Conservation (phyloP, 2,329 filamentous ascomycete species). For the Chaetothyriales sp. region DNA sequence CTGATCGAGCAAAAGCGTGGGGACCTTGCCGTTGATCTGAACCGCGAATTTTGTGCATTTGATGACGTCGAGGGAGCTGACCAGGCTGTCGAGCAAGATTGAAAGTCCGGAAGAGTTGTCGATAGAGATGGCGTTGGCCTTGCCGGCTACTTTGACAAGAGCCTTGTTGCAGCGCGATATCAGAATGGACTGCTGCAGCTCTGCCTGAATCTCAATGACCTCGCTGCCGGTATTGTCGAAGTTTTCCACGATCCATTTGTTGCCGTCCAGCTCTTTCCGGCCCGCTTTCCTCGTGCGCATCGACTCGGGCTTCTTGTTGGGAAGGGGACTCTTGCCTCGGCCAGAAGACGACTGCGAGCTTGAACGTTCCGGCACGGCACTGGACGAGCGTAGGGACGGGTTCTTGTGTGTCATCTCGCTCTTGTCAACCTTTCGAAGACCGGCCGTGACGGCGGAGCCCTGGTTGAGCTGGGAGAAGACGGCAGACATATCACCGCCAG, state of each 20-base stretch:
- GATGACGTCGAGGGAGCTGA: slow-evolving; percentile 86
- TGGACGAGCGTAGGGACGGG: slow-evolving; percentile 62
- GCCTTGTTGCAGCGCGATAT: slow-evolving; percentile 86
- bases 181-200: slow-evolving; percentile 75
- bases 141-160: slow-evolving; percentile 77
- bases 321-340: slow-evolving; percentile 71
- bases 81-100: slow-evolving; percentile 75
- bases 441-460: slow-evolving; percentile 74
- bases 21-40: slow-evolving; percentile 75
- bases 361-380: slow-evolving; percentile 51
- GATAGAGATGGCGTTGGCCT: slow-evolving; percentile 91
- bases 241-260: slow-evolving; percentile 95
- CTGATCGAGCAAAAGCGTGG: slow-evolving; percentile 82
- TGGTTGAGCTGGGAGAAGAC: slow-evolving; percentile 89
- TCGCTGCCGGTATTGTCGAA: slow-evolving; percentile 59
- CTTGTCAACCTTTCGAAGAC: slow-evolving; percentile 83
- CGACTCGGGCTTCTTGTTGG: slow-evolving; percentile 72
- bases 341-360: slow-evolving; percentile 40
- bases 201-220: slow-evolving; percentile 68
- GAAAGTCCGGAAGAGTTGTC: slow-evolving; percentile 80
- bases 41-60: slow-evolving; percentile 89
- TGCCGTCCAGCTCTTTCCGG: slow-evolving; percentile 66
- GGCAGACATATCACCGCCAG: slow-evolving; percentile 56
- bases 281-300: slow-evolving; percentile 74
- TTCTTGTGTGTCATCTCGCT: slow-evolving; percentile 99